Evolutionary conservation across 2,329 filamentous ascomycete species (phyloP).

Genomic region (Botryotinia convoluta): DNA sequence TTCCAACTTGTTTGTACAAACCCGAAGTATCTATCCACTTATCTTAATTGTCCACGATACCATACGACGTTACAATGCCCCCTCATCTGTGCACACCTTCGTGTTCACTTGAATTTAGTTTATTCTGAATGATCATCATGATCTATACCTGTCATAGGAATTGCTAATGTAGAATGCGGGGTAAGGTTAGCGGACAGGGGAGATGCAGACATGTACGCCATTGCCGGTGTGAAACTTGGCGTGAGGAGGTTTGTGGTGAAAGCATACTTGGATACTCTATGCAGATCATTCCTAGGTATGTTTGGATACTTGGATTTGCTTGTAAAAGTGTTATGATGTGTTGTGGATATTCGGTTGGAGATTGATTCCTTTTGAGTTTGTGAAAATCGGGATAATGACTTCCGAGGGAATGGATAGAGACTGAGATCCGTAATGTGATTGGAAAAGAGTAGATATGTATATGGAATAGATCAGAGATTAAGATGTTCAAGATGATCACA

Average conservation of each 20-base stretch:
- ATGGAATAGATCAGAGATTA: background rate
- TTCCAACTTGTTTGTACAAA: background rate
- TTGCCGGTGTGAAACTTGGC: background rate
- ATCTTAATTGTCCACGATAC: background rate
- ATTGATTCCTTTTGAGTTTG: background rate
- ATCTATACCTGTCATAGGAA: constrained; percentile 1
- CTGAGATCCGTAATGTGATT: background rate
- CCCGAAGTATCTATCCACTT: background rate
- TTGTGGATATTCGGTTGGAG: background rate
- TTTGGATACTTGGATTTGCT: background rate
- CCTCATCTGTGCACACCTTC: constrained; percentile 3
- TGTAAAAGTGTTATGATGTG: background rate
- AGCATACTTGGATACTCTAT: background rate
- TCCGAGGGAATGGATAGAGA: background rate
- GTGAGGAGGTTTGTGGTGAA: background rate
- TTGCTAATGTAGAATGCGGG: constrained; percentile 11
- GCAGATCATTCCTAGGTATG: background rate
- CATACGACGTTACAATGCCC: constrained; percentile 18
- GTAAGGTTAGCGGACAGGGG: background rate
- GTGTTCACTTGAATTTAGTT: background rate
- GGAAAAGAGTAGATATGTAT: background rate
- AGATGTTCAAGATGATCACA: background rate
- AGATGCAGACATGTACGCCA: constrained; percentile 6
- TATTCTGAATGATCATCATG: background rate
- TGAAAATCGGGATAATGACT: background rate